Conservation (phyloP, 768 basidiomycete genomes). For the Cyclocybe aegerita region DNA sequence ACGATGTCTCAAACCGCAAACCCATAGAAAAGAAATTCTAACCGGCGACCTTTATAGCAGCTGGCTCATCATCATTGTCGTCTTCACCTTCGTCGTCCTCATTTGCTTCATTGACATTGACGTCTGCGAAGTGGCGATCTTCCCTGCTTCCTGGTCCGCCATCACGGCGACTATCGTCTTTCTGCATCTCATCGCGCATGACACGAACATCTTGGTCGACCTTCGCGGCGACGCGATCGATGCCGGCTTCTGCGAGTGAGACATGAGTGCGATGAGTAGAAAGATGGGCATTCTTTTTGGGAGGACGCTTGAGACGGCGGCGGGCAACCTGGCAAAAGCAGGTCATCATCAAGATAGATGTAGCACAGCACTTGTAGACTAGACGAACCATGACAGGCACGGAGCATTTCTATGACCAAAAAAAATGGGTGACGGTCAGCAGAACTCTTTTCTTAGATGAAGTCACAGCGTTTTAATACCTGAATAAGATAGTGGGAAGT, state of each 20-base stretch:
- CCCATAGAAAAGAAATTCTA: not conserved
- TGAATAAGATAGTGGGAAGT: conserved; percentile 94
- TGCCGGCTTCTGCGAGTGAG: conserved; percentile 82
- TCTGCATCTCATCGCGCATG: conserved; percentile 75
- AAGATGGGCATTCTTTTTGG: conserved; percentile 77
- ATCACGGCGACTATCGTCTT: conserved; percentile 57
- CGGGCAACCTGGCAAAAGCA: conserved; percentile 58
- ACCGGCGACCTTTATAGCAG: conserved; percentile 34
- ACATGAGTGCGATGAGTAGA: conserved; percentile 80
- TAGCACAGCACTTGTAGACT: not conserved
- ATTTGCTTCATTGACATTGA: conserved; percentile 23
- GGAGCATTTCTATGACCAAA: conserved; percentile 71
- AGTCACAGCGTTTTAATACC: conserved; percentile 33
- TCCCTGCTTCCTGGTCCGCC: conserved; percentile 32
- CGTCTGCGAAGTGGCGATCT: conserved; percentile 21
- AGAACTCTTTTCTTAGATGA: not conserved
- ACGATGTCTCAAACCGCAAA: too few species aligned
- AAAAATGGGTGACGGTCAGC: not conserved
- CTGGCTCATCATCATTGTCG: conserved; percentile 28
- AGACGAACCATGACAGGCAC: conserved; percentile 84
- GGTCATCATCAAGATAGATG: not conserved
- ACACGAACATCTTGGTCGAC: conserved; percentile 85
- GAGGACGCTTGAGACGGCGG: conserved; percentile 84
- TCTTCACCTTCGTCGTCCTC: conserved; percentile 30
- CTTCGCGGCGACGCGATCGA: conserved; percentile 84